These are phyloP conservation scores for fission yeast (Schizosaccharomyces pombe) DNA, from an alignment of 805 yeast species.

Conservation along the genomic window DNA sequence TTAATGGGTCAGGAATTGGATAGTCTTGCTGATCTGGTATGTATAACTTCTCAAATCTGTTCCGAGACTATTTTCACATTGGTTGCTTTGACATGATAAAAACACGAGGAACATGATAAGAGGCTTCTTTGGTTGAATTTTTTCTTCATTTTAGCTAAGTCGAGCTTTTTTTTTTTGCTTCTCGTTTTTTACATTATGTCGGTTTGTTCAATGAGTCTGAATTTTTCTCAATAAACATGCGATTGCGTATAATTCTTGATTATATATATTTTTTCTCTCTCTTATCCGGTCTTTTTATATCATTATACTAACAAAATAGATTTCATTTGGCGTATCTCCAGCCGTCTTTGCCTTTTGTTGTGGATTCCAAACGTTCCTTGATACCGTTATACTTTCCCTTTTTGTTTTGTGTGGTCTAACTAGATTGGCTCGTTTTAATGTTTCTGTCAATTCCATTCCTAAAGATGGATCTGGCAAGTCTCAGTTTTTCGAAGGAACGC, in stretches of 20 bases:
- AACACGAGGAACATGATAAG: too few relatives aligned
- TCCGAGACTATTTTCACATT: too few relatives aligned
- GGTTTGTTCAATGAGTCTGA: too few relatives aligned
- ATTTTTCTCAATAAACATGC: too few relatives aligned
- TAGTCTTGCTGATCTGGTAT: conserved; percentile 74
- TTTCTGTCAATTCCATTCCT: conserved; percentile 78
- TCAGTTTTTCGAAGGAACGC: conserved; percentile 84
- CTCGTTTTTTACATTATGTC: too few relatives aligned
- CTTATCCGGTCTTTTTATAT: background rate
- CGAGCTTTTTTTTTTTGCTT: too few relatives aligned
- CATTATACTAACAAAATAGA: background rate
- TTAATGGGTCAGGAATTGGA: conserved; percentile 95
- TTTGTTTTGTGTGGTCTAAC: conserved; percentile 87
- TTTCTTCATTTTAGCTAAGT: too few relatives aligned
- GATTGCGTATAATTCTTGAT: background rate
- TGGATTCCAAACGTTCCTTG: conserved; percentile 69
- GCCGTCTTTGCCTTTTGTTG: conserved; percentile 77
- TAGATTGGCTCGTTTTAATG: conserved; percentile 84
- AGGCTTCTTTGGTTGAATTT: too few relatives aligned
- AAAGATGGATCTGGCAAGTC: conserved; percentile 73
- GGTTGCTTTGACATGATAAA: too few relatives aligned
- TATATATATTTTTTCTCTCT: background rate
- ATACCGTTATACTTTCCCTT: conserved; percentile 48
- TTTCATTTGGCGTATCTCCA: conserved; percentile 84
- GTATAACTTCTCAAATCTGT: too few relatives aligned